Base-by-base conservation (phyloP, 2,329 filamentous ascomycete genomes). In the Lanzia echinophila region DNA sequence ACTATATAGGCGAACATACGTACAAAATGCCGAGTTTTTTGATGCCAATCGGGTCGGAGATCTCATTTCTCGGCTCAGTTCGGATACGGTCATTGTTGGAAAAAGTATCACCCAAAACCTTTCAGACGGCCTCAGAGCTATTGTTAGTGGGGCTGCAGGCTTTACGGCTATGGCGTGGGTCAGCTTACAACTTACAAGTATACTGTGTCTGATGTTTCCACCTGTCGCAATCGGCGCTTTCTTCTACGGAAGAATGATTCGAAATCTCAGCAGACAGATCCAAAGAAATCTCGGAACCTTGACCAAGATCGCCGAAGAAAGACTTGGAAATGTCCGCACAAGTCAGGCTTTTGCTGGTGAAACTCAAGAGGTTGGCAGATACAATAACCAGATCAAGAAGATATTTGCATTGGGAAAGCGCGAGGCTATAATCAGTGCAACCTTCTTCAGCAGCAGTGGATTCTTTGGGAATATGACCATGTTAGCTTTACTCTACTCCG, bases 11-110 rank as follows among this genome's bases (percentile, higher is more conserved):
- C 83, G 87, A 60, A 99, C 94, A 0, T 95, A 95, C 63, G 80
- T 94, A n/a, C 94, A 99, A 70, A 94, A 99, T 70, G 94, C 94
- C 55, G 94, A 97, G 67, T 99, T 99, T 74, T 99, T 99, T 67
- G 94, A 99, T 68, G 94, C 94, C 38, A 99, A 99, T 72, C 82
- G 94, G 24, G 91, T 96, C 24, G 94, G 94, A 69, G 94, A 99
- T 68, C 75, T 99, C 63, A 96, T 99, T 66, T 97, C 92, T 36
- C 86, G 95, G 36, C 82, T 99, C 44, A 91, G 92, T 65, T 95
- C 91, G 2, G 95, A 99, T 69, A 96, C 94, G 0, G 90, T 97
- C 66, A 95, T 99, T 66, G 94, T 99, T 52, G 94, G 92, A 67
- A 99, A 99, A 73, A 96, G 90, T 65, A 96, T 99, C 60, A 99